Conservation (phyloP, 495 filamentous ascomycete species). For the Hypoxylon lenormandii region DNA sequence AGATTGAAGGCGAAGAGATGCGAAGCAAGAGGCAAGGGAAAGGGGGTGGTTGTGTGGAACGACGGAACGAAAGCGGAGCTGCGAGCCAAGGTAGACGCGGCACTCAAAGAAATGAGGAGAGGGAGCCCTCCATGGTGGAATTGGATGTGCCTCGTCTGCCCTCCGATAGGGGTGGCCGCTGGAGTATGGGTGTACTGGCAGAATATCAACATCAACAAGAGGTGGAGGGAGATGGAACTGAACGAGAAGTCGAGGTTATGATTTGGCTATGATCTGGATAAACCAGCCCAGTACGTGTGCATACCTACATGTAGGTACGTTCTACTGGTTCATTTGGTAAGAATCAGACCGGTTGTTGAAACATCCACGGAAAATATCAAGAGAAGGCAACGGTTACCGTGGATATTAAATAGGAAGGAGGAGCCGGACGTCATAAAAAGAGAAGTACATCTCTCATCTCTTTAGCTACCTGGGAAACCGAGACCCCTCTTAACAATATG, state of each 20-base stretch:
- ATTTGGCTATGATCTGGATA: conserved; percentile 60
- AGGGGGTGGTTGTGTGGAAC: conserved; percentile 87
- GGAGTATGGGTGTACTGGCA: conserved; percentile 74
- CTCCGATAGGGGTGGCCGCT: conserved; percentile 74
- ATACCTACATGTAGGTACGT: background rate
- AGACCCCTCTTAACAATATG: background rate
- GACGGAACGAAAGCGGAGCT: conserved; percentile 78
- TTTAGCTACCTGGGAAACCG: background rate
- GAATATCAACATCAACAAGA: conserved; percentile 73
- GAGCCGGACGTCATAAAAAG: background rate
- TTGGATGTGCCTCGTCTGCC: conserved; percentile 75
- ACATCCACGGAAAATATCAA: no score
- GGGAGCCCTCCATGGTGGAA: conserved; percentile 83
- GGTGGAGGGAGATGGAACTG: conserved; percentile 75
- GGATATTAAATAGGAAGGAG: background rate
- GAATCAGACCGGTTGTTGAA: no score
- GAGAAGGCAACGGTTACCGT: no score
- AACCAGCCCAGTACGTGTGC: background rate
- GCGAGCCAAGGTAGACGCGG: conserved; percentile 69
- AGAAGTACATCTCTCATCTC: background rate
- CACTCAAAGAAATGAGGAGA: conserved; percentile 70
- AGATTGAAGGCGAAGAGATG: conserved; percentile 80
- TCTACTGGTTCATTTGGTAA: no score
- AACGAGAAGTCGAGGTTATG: conserved; percentile 77
- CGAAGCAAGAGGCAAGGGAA: conserved; percentile 68